Evolutionary conservation across 2,329 filamentous ascomycete genomes (phyloP).

Genomic region (Talaromyces rugulosus): DNA sequence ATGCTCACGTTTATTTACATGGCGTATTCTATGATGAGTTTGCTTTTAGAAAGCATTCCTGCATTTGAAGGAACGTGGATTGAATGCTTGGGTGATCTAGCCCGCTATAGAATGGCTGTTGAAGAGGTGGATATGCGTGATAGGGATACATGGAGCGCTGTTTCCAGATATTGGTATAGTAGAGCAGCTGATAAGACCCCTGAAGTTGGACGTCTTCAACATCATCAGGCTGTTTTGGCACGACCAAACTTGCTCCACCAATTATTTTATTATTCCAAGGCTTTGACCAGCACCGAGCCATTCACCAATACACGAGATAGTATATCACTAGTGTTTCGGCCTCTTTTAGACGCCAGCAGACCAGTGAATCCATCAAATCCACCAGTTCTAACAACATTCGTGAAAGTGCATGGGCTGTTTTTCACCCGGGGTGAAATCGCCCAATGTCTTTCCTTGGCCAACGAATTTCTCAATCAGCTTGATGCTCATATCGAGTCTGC

Average conservation of each 20-base stretch:
- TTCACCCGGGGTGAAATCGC: constrained; percentile 35
- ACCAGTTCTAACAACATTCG: constrained; percentile 43
- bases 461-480: constrained; percentile 43
- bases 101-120: constrained; percentile 84
- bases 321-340: constrained; percentile 52
- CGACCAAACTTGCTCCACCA: constrained; percentile 55
- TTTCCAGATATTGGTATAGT: constrained; percentile 79
- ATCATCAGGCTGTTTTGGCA: constrained; percentile 72
- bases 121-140: constrained; percentile 75
- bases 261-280: constrained; percentile 57
- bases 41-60: constrained; percentile 80
- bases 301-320: constrained; percentile 56
- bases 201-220: constrained; percentile 72
- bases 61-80: constrained; percentile 87
- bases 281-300: constrained; percentile 51
- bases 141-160: constrained; percentile 74
- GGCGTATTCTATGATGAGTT: constrained; percentile 83
- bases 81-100: constrained; percentile 83
- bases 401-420: constrained; percentile 51
- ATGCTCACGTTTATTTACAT: constrained; percentile 90
- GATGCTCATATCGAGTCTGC: constrained; percentile 46
- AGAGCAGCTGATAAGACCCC: constrained; percentile 75
- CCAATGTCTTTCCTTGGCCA: constrained; percentile 34
- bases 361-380: constrained; percentile 26
- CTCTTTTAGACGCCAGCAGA: constrained; percentile 41